Conservation (phyloP, 768 basidiomycete species). For the Auricularia sp. region DNA sequence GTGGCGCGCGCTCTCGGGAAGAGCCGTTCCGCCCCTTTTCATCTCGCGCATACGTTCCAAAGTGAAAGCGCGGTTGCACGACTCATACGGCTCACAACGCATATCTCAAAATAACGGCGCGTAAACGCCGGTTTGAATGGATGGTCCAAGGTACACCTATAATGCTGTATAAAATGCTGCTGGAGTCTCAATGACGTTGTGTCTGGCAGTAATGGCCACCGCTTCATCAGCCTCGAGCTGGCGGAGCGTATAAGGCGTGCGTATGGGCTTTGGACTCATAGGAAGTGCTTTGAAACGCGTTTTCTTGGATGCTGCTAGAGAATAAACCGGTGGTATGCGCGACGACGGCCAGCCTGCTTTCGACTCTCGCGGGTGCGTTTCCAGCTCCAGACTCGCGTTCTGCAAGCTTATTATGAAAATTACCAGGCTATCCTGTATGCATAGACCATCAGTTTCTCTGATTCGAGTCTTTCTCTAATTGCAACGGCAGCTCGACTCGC, state of each 20-base stretch:
- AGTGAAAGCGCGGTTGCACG: too few relatives aligned
- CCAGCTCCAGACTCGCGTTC: neutral
- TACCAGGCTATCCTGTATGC: too few relatives aligned
- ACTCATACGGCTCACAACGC: too few relatives aligned
- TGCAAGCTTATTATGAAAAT: too few relatives aligned
- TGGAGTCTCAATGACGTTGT: neutral
- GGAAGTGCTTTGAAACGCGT: constrained; percentile 3
- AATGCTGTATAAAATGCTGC: neutral
- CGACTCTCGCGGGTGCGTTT: constrained; percentile 78
- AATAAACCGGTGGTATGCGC: constrained; percentile 87
- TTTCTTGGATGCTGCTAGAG: constrained; percentile 31
- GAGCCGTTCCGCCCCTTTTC: neutral
- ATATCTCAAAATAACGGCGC: neutral
- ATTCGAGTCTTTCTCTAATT: too few relatives aligned
- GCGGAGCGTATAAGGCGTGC: neutral
- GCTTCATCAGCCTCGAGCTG: constrained; percentile 2
- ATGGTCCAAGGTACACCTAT: constrained; percentile 8
- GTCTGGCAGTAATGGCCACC: neutral
- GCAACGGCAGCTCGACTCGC: constrained; percentile 64
- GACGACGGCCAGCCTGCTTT: constrained; percentile 82
- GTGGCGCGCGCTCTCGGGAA: neutral
- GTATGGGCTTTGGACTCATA: neutral
- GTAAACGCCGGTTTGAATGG: constrained; percentile 8
- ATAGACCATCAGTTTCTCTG: too few relatives aligned
- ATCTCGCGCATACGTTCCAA: neutral